These are phyloP conservation scores for Conringia planisiliqua DNA, from an alignment of 345 rosid species.

Conservation along the genomic window DNA sequence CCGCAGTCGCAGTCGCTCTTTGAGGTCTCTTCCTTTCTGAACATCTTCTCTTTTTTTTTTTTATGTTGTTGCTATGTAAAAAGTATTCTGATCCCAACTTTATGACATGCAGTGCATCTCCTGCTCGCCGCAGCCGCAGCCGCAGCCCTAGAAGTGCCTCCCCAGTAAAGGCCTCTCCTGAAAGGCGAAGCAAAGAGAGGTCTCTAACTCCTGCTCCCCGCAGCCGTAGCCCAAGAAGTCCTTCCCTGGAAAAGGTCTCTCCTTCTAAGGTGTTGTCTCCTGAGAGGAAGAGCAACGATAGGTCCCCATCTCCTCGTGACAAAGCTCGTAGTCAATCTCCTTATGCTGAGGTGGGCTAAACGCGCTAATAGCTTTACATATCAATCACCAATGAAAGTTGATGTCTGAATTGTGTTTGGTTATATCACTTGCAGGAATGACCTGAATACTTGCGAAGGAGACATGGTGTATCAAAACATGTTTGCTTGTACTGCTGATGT, in stretches of 20 bases:
- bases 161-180: constrained; percentile 41
- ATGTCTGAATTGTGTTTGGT: constrained; percentile 17
- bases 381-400: not conserved
- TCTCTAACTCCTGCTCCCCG: constrained; percentile 45
- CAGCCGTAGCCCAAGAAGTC: constrained; percentile 42
- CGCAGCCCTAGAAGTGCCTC: constrained; percentile 44
- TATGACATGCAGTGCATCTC: constrained; percentile 43
- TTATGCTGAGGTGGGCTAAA: constrained; percentile 42
- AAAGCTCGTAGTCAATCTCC: constrained; percentile 48
- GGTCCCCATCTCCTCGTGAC: constrained; percentile 47
- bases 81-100: constrained; percentile 1
- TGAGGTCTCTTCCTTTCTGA: constrained; percentile 38
- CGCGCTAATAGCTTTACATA: not conserved
- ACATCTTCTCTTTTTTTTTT: not conserved
- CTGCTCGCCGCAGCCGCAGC: constrained; percentile 44
- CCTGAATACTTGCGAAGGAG: not conserved
- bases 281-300: constrained; percentile 36
- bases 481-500: constrained; percentile 34
- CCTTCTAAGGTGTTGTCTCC: constrained; percentile 40
- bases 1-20: constrained; percentile 50
- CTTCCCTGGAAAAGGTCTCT: constrained; percentile 37
- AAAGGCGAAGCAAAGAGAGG: constrained; percentile 36
- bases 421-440: constrained; percentile 52
- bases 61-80: not conserved
- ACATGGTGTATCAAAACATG: constrained; percentile 26